These are phyloP conservation scores for Aspergillus funiculosus DNA, from an alignment of 495 filamentous ascomycete genomes.

Conservation along the genomic window DNA sequence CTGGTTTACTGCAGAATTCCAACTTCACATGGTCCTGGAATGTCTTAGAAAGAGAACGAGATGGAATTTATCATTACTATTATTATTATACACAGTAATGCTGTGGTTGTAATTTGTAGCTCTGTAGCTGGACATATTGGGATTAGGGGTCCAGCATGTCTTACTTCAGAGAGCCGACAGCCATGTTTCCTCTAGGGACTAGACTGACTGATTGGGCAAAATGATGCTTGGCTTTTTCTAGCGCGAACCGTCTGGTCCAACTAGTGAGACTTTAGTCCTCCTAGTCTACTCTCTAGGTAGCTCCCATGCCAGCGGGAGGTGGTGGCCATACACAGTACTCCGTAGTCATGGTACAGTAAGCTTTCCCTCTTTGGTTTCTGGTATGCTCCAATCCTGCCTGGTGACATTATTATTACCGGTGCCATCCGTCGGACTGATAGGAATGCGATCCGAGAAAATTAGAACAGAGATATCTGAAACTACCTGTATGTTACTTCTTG, in stretches of 20 bases:
- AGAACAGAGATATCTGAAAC: too few species aligned
- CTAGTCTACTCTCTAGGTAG: too few species aligned
- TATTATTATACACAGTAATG: too few species aligned
- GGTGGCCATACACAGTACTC: too few species aligned
- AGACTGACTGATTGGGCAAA: constrained; percentile 16
- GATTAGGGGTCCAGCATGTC: constrained; percentile 17
- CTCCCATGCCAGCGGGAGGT: too few species aligned
- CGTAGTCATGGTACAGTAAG: too few species aligned
- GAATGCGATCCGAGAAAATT: background rate
- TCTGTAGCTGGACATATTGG: background rate
- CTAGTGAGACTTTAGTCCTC: too few species aligned
- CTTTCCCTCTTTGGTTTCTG: background rate
- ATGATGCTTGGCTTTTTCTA: constrained; percentile 22
- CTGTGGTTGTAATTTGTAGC: too few species aligned
- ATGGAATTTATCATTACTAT: background rate
- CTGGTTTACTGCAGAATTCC: constrained; percentile 2
- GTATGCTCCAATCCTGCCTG: background rate
- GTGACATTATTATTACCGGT: too few species aligned
- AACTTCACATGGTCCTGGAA: constrained; percentile 18
- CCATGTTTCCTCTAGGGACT: background rate
- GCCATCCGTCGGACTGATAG: too few species aligned
- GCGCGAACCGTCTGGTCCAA: constrained; percentile 10
- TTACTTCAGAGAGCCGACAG: constrained; percentile 1
- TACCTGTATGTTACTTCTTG: too few species aligned
- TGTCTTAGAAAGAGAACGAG: constrained; percentile 15